Percentiles rank a stretch among this genome's conserved stretches.
Evolutionary conservation across 164 flowering plant species (phyloP).

Genomic region (Tinospora cordifolia): DNA sequence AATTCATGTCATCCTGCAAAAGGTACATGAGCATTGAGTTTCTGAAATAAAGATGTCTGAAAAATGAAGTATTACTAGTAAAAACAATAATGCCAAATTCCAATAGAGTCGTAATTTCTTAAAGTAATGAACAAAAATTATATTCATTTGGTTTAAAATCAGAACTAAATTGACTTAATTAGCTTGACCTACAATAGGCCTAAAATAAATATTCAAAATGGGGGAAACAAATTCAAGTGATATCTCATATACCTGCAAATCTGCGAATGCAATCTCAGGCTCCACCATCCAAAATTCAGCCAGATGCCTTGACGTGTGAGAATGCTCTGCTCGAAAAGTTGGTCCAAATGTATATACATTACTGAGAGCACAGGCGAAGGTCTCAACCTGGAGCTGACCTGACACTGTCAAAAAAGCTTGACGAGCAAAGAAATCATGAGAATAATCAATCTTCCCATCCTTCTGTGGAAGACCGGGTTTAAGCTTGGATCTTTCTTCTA

Average conservation of each 20-base stretch:
- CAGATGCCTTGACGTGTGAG: constrained; percentile 95
- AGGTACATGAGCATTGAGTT: not conserved
- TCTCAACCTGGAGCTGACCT: constrained; percentile 87
- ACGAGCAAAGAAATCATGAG: constrained; percentile 77
- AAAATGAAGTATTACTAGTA: no score
- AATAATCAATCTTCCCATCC: constrained; percentile 84
- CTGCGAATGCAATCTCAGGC: constrained; percentile 95
- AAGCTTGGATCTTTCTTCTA: constrained; percentile 70
- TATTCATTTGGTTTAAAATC: not conserved
- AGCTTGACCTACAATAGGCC: not conserved
- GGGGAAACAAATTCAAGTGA: no score
- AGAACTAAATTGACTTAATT: not conserved
- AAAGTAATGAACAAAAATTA: not conserved
- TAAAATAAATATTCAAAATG: no score
- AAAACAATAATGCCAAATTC: not conserved
- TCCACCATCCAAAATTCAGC: constrained; percentile 99
- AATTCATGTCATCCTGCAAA: constrained; percentile 89
- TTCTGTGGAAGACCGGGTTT: constrained; percentile 72
- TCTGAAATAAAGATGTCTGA: not conserved
- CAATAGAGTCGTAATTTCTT: not conserved
- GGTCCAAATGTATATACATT: constrained; percentile 96
- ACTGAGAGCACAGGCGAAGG: constrained; percentile 79
- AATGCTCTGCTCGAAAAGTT: constrained; percentile 87
- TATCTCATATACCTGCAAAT: constrained; percentile 50
- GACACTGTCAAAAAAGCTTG: constrained; percentile 93